phyloP scores from a whole-genome alignment of 208 protist species.

The Balamuthia mandrillaris region DNA sequence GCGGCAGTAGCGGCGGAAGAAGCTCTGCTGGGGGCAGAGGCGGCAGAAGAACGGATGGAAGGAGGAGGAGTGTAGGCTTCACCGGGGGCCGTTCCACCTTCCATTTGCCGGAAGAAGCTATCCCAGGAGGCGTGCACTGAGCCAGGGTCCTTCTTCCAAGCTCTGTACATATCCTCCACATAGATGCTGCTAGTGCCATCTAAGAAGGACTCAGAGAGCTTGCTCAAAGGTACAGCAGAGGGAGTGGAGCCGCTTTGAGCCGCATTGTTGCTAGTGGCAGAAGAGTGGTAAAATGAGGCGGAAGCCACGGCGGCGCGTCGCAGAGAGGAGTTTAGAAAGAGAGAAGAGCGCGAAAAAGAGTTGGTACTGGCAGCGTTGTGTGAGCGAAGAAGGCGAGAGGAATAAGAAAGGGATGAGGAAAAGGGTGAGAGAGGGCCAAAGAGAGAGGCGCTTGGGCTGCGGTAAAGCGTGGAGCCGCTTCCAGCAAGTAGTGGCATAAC shows the following conservation, averaged over 20 bases:
- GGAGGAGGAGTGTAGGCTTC: conserved; percentile 46
- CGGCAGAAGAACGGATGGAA: neutral
- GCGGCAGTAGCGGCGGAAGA: too few relatives aligned
- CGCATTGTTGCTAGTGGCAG: neutral
- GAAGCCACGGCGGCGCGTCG: neutral
- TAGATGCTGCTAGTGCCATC: conserved; percentile 45
- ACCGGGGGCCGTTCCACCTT: conserved; percentile 23
- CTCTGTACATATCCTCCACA: conserved; percentile 60
- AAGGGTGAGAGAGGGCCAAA: neutral
- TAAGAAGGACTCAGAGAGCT: conserved; percentile 47
- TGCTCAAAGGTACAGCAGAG: neutral
- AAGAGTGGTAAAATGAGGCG: neutral
- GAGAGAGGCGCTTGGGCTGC: neutral
- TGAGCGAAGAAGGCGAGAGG: neutral
- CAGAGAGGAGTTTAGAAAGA: neutral
- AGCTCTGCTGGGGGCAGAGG: too few relatives aligned
- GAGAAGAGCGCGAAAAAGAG: neutral
- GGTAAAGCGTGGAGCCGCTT: neutral
- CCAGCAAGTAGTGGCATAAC: neutral
- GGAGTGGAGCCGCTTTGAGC: neutral
- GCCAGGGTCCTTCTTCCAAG: conserved; percentile 57
- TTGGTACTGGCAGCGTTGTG: neutral
- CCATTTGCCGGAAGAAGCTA: conserved; percentile 50
- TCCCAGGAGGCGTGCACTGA: conserved; percentile 61
- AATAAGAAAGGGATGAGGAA: neutral